A percentile compares a stretch with the other conserved stretches of the same genome.
These are phyloP conservation scores for Lojkania enalia DNA, from an alignment of 2,329 filamentous ascomycete genomes.

Conservation along the genomic window DNA sequence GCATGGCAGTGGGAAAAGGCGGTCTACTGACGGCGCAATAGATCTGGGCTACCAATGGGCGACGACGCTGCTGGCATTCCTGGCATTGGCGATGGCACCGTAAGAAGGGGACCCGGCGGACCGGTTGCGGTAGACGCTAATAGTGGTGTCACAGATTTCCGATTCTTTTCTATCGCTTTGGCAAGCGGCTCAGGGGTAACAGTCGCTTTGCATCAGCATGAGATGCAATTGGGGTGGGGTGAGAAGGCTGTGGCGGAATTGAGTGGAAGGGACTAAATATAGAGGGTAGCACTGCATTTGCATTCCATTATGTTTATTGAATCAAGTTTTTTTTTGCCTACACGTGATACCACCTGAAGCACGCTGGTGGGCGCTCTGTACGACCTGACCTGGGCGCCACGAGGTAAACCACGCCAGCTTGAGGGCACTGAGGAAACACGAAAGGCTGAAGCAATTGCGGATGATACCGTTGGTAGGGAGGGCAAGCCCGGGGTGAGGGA, in stretches of 20 bases:
- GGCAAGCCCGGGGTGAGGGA: constrained; percentile 20
- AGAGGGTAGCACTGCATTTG: constrained; percentile 40
- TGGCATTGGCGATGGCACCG: constrained; percentile 55
- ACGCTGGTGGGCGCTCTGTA: constrained; percentile 33
- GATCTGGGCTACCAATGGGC: constrained; percentile 57
- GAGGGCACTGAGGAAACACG: constrained; percentile 30
- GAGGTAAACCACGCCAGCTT: constrained; percentile 40
- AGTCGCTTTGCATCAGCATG: constrained; percentile 52
- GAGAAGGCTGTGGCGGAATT: constrained; percentile 20
- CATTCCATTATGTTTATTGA: constrained; percentile 40
- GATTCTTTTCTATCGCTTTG: constrained; percentile 55
- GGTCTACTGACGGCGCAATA: constrained; percentile 48
- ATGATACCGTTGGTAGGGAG: constrained; percentile 29
- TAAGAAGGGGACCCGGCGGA: constrained; percentile 35
- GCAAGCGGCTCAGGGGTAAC: constrained; percentile 52
- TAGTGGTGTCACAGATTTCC: constrained; percentile 42
- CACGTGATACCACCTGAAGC: constrained; percentile 44
- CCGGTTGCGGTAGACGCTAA: constrained; percentile 38
- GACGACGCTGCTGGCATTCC: constrained; percentile 51
- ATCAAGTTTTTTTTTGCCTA: constrained; percentile 27
- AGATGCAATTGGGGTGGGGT: constrained; percentile 12
- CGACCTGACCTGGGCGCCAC: constrained; percentile 37
- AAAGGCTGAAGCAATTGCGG: constrained; percentile 25
- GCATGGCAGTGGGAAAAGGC: constrained; percentile 42
- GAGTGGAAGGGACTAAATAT: constrained; percentile 34